These are phyloP conservation scores for Penicillium coprophilum DNA, from an alignment of 495 filamentous ascomycete genomes.

Conservation along the genomic window DNA sequence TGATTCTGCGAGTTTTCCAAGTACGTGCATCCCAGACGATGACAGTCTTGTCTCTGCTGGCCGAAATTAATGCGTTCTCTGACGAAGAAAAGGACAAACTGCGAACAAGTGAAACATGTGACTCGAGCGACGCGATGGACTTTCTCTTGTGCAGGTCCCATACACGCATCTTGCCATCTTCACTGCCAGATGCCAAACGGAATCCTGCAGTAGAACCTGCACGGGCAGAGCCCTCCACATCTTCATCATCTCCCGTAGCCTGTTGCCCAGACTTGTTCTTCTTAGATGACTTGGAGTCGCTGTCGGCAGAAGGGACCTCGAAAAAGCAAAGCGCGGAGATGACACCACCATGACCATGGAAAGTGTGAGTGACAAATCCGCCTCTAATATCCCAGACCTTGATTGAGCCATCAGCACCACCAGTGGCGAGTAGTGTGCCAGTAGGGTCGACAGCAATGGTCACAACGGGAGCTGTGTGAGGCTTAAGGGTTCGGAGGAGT, in stretches of 20 bases:
- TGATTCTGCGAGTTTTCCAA: constrained; percentile 81
- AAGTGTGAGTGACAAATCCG: constrained; percentile 91
- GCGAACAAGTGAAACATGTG: constrained; percentile 90
- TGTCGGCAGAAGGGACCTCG: constrained; percentile 51
- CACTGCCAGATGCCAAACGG: constrained; percentile 83
- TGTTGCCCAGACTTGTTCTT: constrained; percentile 45
- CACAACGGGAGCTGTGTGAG: constrained; percentile 86
- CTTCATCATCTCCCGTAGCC: constrained; percentile 34
- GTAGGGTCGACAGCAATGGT: constrained; percentile 80
- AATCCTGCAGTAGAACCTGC: constrained; percentile 55
- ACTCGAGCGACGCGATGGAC: constrained; percentile 75
- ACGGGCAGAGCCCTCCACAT: constrained; percentile 41
- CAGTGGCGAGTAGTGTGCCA: constrained; percentile 86
- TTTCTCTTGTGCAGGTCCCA: constrained; percentile 88
- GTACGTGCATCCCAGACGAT: constrained; percentile 83
- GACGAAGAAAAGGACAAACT: constrained; percentile 73
- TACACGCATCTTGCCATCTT: constrained; percentile 87
- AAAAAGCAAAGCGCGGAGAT: constrained; percentile 93
- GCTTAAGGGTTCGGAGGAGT: constrained; percentile 77
- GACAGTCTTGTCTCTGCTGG: constrained; percentile 89
- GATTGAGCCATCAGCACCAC: constrained; percentile 84
- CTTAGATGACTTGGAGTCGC: constrained; percentile 28
- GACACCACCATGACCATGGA: constrained; percentile 86
- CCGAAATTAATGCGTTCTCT: constrained; percentile 77
- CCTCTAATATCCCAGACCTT: constrained; percentile 96